A percentile compares a stretch with the other conserved stretches of the same genome.
phyloP scores from a whole-genome alignment of 23 red algal genomes.

The Pyropia yezoensis region DNA sequence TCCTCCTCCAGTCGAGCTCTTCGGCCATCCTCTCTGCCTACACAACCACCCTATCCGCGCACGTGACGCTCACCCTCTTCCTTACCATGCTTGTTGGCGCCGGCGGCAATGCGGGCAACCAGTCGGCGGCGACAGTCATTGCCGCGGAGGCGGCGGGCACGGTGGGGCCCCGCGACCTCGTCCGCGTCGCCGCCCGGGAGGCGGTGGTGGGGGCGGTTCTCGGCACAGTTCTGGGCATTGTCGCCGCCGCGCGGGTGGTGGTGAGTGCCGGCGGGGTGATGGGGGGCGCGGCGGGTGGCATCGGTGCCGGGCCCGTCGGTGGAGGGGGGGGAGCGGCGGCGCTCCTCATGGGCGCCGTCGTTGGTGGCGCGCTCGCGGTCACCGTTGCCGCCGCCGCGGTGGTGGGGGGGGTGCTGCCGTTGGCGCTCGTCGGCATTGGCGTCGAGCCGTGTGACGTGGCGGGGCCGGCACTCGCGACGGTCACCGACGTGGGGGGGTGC shows the following conservation, averaged over 20 bases:
- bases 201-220: conserved; percentile 6
- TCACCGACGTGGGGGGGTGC: conserved; percentile 25
- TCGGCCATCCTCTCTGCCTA: conserved; percentile 21
- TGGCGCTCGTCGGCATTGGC: conserved; percentile 9
- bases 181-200: conserved; percentile 14
- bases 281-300: too few species aligned
- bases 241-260: conserved; percentile 14
- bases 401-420: background rate
- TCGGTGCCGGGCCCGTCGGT: too few species aligned
- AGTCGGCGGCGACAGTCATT: conserved; percentile 14
- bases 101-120: conserved; percentile 47
- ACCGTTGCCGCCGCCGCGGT: too few species aligned
- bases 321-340: too few species aligned
- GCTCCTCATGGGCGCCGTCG: too few species aligned
- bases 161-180: conserved; percentile 1
- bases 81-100: conserved; percentile 42
- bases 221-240: conserved; percentile 5
- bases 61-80: conserved; percentile 30
- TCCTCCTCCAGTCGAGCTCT: conserved; percentile 22
- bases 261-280: too few species aligned
- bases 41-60: conserved; percentile 5
- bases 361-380: too few species aligned
- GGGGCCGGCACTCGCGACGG: conserved; percentile 19
- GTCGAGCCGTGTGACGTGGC: conserved; percentile 26
- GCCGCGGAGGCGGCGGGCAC: conserved; percentile 14